Conservation (phyloP, 768 basidiomycete genomes). For the Tricholoma sp. region DNA sequence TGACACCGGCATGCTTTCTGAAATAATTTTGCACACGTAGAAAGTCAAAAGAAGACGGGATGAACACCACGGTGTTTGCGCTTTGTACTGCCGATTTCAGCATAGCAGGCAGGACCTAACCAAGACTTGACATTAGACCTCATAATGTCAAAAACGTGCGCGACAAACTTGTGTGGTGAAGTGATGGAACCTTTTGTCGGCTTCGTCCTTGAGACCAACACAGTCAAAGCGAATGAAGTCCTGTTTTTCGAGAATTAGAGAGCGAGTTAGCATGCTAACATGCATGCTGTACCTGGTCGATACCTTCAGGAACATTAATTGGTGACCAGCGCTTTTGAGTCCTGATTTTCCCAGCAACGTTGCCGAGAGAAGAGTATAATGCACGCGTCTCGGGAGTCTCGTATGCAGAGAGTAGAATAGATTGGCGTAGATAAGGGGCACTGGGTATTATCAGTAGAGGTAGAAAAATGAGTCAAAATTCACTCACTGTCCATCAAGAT, state of each 20-base stretch:
- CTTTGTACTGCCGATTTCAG: conserved; percentile 94
- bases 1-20: conserved; percentile 62
- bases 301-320: conserved; percentile 74
- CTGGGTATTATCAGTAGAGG: conserved; percentile 32
- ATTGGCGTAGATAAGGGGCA: conserved; percentile 83
- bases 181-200: conserved; percentile 80
- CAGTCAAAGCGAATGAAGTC: conserved; percentile 75
- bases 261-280: neutral
- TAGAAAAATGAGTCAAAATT: neutral
- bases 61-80: conserved; percentile 79
- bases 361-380: conserved; percentile 69
- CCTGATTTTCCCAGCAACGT: conserved; percentile 80
- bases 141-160: neutral
- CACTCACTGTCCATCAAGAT: conserved; percentile 86
- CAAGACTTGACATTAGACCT: neutral
- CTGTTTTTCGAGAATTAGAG: conserved; percentile 28
- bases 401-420: conserved; percentile 80
- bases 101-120: conserved; percentile 71
- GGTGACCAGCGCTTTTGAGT: conserved; percentile 67
- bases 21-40: conserved; percentile 87
- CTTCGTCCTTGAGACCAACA: conserved; percentile 64
- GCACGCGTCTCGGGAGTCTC: conserved; percentile 87
- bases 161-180: conserved; percentile 75
- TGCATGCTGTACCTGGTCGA: conserved; percentile 57
- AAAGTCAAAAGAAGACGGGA: conserved; percentile 96